Evolutionary conservation across 73 alveolate species (phyloP), one percentile per base, ranked within the genome.

Genomic region (Stentor roeselii): DNA sequence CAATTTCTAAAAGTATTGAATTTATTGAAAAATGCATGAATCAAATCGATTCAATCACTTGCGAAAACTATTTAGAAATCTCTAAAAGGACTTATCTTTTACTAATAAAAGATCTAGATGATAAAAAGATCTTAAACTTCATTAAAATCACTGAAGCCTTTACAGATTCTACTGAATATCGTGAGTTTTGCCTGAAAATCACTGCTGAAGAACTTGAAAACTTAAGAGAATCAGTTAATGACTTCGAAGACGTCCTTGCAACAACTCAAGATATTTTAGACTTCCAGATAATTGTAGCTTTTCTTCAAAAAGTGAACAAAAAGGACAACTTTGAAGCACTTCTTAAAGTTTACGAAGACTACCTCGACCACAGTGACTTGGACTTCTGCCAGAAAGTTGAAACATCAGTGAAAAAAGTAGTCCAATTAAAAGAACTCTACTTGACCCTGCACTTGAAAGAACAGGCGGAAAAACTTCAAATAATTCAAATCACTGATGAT

Each of bases 391-490:
- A 30, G 15, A 21, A 21, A 32, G 80, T 2, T 67, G 41, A 0
- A 21, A 27, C 34, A 32, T 11, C 80, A 27, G 42, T 0, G 0
- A 2, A 67, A 67, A 21, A 27, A 15, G 0, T n/a, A n/a, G n/a
- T 27, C 2, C 27, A 21, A 1, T 0, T 67, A 67, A 67, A 0
- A 67, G 42, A 67, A 40, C 2, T 67, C 41, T 40, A 2, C 2
- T n/a, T n/a, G n/a, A n/a, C n/a, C n/a, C n/a, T 67, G 34, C 21
- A 0, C 37, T 34, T 21, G 42, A 67, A 67, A 67, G 80, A 67
- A 67, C 42, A 67, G 34, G 80, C 80, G 15, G 34, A 67, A 67
- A 67, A 67, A 40, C 0, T 27, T 14, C 80, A 67, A 67, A 67
- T 67, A 14, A 0, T n/a, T 0, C 3, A 32, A 1, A 67, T 67